These are phyloP conservation scores for Penium margaritaceum DNA, from an alignment of 139 green algal species.

Conservation along the genomic window DNA sequence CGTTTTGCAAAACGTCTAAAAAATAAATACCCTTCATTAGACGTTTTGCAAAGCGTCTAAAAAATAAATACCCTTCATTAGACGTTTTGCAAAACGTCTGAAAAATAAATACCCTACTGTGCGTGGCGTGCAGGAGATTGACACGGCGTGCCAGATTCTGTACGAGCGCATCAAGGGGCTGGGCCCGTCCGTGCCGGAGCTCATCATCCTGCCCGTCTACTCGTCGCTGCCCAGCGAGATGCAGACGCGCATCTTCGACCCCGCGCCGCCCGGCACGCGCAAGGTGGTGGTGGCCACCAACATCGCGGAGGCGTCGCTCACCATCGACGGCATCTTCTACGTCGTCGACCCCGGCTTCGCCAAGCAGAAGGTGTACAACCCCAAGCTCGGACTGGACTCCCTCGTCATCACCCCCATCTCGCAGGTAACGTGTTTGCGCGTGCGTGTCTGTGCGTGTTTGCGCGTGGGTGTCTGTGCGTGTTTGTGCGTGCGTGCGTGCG, in stretches of 20 bases:
- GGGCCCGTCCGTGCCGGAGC: slow-evolving; percentile 75
- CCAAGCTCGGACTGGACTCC: slow-evolving; percentile 84
- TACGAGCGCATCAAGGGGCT: slow-evolving; percentile 89
- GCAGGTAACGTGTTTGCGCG: no score
- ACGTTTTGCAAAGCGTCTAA: no score
- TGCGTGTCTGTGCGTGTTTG: no score
- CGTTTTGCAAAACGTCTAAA: no score
- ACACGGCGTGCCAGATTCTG: slow-evolving; percentile 58
- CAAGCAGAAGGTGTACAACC: slow-evolving; percentile 74
- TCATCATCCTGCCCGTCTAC: slow-evolving; percentile 93
- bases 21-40: no score
- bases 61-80: no score
- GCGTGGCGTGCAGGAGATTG: no score
- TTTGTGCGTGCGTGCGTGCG: no score
- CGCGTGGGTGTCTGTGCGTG: no score
- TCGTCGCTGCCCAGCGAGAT: slow-evolving; percentile 68
- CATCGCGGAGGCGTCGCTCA: slow-evolving; percentile 94
- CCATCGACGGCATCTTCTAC: slow-evolving; percentile 98
- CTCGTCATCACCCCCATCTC: slow-evolving; percentile 90
- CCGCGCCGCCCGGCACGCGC: slow-evolving; percentile 75
- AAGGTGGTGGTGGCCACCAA: slow-evolving; percentile 97
- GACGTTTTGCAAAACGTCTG: no score
- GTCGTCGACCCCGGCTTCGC: slow-evolving; percentile 83
- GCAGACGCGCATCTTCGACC: slow-evolving; percentile 94
- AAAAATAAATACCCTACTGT: no score